Evolutionary conservation across 2,329 filamentous ascomycete species (phyloP).

Genomic region (Neoarthrinium moseri): DNA sequence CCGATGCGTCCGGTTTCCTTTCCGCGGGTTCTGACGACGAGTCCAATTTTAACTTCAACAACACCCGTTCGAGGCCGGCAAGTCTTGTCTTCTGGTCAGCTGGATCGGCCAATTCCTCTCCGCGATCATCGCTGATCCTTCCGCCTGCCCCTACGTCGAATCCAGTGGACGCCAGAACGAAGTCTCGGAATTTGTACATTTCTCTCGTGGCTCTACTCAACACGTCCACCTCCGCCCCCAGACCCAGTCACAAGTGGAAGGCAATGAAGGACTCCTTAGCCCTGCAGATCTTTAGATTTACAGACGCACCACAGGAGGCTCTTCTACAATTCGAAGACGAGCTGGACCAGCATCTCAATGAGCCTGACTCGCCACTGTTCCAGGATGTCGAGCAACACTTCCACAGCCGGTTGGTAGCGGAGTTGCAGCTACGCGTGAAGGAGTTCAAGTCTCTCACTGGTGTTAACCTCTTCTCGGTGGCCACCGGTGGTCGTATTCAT

Average conservation of each 20-base stretch:
- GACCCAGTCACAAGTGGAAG: constrained; percentile 48
- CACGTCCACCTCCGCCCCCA: constrained; percentile 41
- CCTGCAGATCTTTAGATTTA: constrained; percentile 58
- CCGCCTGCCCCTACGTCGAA: constrained; percentile 36
- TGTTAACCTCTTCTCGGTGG: constrained; percentile 53
- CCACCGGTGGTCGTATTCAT: constrained; percentile 49
- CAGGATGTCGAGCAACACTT: constrained; percentile 50
- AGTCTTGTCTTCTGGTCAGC: constrained; percentile 51
- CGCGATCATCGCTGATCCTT: constrained; percentile 44
- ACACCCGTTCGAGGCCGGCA: constrained; percentile 47
- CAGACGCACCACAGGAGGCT: constrained; percentile 47
- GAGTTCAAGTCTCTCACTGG: constrained; percentile 53
- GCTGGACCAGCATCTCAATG: constrained; percentile 42
- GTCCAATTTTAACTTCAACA: constrained; percentile 47
- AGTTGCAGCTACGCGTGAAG: constrained; percentile 48
- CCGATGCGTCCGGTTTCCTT: constrained; percentile 24
- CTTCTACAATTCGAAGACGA: constrained; percentile 49
- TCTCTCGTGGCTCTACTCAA: constrained; percentile 56
- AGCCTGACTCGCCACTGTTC: constrained; percentile 43
- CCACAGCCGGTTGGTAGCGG: constrained; percentile 45
- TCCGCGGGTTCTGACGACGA: constrained; percentile 24
- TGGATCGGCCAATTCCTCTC: constrained; percentile 50
- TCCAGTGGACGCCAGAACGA: constrained; percentile 34
- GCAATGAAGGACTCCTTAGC: constrained; percentile 52
- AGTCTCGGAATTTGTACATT: constrained; percentile 48